Percentiles rank a stretch among this genome's conserved stretches.
These are phyloP conservation scores for Solanum chacoense DNA, from an alignment of 305 asterid genomes.

Conservation along the genomic window DNA sequence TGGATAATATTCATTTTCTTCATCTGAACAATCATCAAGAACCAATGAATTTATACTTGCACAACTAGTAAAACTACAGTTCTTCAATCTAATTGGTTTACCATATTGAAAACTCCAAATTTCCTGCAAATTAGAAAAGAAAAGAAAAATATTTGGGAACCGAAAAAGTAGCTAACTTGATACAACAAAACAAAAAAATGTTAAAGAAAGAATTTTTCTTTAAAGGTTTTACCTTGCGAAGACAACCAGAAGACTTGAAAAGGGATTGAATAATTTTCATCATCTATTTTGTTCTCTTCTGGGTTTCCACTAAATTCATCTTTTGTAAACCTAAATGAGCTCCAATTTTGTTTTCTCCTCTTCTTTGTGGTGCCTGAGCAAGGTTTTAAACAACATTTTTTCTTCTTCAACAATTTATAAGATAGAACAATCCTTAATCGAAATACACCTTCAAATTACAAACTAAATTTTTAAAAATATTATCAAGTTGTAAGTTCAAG, in stretches of 20 bases:
- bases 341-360: background rate
- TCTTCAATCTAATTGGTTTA: background rate
- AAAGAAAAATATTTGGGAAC: background rate
- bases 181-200: background rate
- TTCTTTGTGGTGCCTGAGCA: background rate
- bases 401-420: background rate
- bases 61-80: slow-evolving; percentile 18
- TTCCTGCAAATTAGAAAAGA: background rate
- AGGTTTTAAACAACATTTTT: background rate
- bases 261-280: background rate
- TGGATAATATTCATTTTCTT: slow-evolving; percentile 11
- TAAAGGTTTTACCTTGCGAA: background rate
- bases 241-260: background rate
- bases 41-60: slow-evolving; percentile 16
- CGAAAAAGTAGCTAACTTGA: background rate
- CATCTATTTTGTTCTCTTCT: background rate
- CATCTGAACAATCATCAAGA: slow-evolving; percentile 12
- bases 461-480: background rate
- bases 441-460: background rate
- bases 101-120: background rate
- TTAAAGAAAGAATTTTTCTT: background rate
- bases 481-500: background rate
- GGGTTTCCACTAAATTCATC: background rate
- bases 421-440: background rate
- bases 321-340: background rate